Percentiles rank a stretch among this genome's conserved stretches.
Conservation (phyloP, 208 protist genomes). For the Trichomonas gallinae region DNA sequence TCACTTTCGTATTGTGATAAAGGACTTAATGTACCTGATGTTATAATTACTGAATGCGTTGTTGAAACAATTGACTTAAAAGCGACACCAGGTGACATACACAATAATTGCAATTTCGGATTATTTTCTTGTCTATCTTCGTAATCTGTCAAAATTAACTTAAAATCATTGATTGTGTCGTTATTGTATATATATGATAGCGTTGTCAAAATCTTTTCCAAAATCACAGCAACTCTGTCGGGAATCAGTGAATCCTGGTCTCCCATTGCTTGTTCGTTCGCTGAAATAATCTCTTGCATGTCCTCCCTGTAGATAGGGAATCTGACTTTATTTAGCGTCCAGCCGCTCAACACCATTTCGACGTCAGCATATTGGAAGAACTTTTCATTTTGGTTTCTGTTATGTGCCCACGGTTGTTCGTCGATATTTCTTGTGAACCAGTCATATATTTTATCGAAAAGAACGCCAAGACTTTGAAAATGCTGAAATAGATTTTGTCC, state of each 20-base stretch:
- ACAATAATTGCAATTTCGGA: background rate
- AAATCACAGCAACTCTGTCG: background rate
- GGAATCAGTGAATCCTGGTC: background rate
- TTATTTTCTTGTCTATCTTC: background rate
- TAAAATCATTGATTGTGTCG: background rate
- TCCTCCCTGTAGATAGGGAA: background rate
- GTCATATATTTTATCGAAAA: background rate
- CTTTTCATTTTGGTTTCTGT: background rate
- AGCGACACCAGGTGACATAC: background rate
- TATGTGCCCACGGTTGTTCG: background rate
- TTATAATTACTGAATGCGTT: background rate
- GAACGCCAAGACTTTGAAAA: background rate
- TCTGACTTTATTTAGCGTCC: background rate
- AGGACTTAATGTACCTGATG: background rate
- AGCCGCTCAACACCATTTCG: background rate
- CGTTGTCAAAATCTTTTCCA: background rate
- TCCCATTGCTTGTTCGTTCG: background rate
- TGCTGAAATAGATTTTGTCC: background rate
- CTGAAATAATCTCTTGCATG: background rate
- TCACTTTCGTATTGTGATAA: background rate
- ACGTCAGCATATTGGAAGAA: background rate
- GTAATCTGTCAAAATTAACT: background rate
- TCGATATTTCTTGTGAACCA: background rate
- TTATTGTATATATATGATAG: background rate
- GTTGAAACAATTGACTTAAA: background rate